Percentiles rank a stretch among this genome's conserved stretches.
phyloP scores from a whole-genome alignment of 768 basidiomycete genomes.

The Pleurotus salmoneostramineus region DNA sequence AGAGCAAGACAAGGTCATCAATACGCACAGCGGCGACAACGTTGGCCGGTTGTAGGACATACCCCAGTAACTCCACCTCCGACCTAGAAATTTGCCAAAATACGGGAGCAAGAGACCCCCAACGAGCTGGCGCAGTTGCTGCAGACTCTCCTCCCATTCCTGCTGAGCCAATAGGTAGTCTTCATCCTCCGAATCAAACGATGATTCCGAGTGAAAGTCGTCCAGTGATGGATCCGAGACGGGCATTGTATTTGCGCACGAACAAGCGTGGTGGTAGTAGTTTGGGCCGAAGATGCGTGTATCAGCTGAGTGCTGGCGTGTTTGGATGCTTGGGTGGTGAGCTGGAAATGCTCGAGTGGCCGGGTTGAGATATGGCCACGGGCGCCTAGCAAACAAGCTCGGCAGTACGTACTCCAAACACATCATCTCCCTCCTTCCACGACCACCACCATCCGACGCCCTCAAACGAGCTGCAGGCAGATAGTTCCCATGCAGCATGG shows the following conservation, averaged over 20 bases:
- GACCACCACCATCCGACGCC: neutral
- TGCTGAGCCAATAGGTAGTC: slow-evolving; percentile 76
- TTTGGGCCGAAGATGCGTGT: neutral
- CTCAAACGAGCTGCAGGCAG: slow-evolving; percentile 8
- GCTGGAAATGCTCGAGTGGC: neutral
- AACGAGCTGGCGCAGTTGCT: slow-evolving; percentile 79
- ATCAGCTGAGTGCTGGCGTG: neutral
- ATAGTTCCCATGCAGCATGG: slow-evolving; percentile 50
- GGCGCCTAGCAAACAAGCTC: neutral
- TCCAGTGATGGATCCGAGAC: slow-evolving; percentile 60
- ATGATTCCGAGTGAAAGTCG: slow-evolving; percentile 47
- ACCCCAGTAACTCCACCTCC: slow-evolving; percentile 87
- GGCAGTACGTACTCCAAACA: neutral
- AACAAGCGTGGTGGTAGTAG: slow-evolving; percentile 10
- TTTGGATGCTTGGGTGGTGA: neutral
- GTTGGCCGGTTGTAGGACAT: slow-evolving; percentile 22
- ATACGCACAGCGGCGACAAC: neutral
- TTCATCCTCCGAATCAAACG: slow-evolving; percentile 63
- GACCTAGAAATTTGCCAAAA: slow-evolving; percentile 84
- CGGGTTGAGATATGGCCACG: neutral
- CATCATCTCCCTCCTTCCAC: neutral
- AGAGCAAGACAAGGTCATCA: slow-evolving; percentile 9
- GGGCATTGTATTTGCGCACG: slow-evolving; percentile 43
- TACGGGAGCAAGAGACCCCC: slow-evolving; percentile 80
- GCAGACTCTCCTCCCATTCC: slow-evolving; percentile 91